phyloP scores from a whole-genome alignment of 768 basidiomycete species.

The Amanita phalloides region DNA sequence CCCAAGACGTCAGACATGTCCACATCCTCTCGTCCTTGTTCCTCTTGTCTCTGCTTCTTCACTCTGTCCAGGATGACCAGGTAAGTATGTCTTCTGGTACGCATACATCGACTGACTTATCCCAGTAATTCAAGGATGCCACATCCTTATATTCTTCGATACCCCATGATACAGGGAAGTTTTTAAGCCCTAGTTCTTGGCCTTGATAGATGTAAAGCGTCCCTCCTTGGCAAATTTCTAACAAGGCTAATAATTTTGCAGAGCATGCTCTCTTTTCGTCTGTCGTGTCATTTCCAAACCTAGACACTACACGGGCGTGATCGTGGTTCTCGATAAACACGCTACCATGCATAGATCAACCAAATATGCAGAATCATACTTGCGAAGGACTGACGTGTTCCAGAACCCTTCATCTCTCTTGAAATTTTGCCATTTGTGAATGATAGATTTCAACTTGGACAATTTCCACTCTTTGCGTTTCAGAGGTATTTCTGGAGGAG shows the following conservation, averaged over 20 bases:
- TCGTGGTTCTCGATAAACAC: constrained; percentile 66
- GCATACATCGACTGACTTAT: constrained; percentile 28
- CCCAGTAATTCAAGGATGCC: constrained; percentile 49
- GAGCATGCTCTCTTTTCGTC: constrained; percentile 44
- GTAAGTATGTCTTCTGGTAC: neutral
- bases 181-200: constrained; percentile 60
- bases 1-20: constrained; percentile 56
- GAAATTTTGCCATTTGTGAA: constrained; percentile 46
- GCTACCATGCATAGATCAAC: constrained; percentile 17
- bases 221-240: constrained; percentile 52
- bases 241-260: constrained; percentile 53
- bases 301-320: constrained; percentile 49
- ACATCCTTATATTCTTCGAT: constrained; percentile 69
- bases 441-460: constrained; percentile 35
- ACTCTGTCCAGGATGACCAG: constrained; percentile 19
- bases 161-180: constrained; percentile 52
- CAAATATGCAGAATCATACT: constrained; percentile 5
- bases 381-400: constrained; percentile 39
- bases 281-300: constrained; percentile 50
- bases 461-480: constrained; percentile 39
- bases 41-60: constrained; percentile 23
- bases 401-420: constrained; percentile 52
- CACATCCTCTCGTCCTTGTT: constrained; percentile 25
- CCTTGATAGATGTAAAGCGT: constrained; percentile 71
- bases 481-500: constrained; percentile 28